Evolutionary conservation across 306 rosid species (phyloP).

Genomic region (Sphenostylis stenocarpa): DNA sequence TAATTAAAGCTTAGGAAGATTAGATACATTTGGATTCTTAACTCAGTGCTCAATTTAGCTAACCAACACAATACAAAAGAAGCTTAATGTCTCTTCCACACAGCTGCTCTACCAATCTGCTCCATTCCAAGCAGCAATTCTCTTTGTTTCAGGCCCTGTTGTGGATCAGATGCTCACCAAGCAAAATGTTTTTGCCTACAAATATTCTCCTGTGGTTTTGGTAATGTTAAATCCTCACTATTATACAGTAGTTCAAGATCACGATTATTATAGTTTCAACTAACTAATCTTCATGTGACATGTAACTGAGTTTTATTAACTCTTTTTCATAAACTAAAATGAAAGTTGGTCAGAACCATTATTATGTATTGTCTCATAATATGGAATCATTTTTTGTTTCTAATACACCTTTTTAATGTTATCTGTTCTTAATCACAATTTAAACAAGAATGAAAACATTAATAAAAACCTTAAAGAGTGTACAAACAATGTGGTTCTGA

Average conservation of each 20-base stretch:
- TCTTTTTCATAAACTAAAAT: background rate
- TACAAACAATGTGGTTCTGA: background rate
- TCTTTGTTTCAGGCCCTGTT: conserved; percentile 85
- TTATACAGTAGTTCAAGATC: background rate
- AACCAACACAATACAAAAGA: conserved; percentile 96
- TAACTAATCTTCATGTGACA: background rate
- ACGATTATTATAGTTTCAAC: no score
- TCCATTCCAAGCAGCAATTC: conserved; percentile 97
- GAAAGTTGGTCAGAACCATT: background rate
- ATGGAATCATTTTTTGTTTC: background rate
- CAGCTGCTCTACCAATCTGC: conserved; percentile 93
- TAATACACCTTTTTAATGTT: background rate
- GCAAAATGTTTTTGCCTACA: conserved; percentile 75
- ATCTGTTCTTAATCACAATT: background rate
- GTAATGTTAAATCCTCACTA: conserved; percentile 38
- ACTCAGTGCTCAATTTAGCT: conserved; percentile 62
- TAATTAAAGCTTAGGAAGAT: background rate
- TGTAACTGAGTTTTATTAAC: background rate
- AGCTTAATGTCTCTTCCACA: conserved; percentile 89
- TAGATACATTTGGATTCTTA: conserved; percentile 45
- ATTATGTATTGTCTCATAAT: no score
- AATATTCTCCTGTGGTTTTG: conserved; percentile 82
- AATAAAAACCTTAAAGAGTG: background rate
- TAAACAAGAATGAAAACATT: background rate
- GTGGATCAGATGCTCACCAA: conserved; percentile 87